Evolutionary conservation across 2,329 filamentous ascomycete genomes (phyloP).

Genomic region (Fusarium nodosum): DNA sequence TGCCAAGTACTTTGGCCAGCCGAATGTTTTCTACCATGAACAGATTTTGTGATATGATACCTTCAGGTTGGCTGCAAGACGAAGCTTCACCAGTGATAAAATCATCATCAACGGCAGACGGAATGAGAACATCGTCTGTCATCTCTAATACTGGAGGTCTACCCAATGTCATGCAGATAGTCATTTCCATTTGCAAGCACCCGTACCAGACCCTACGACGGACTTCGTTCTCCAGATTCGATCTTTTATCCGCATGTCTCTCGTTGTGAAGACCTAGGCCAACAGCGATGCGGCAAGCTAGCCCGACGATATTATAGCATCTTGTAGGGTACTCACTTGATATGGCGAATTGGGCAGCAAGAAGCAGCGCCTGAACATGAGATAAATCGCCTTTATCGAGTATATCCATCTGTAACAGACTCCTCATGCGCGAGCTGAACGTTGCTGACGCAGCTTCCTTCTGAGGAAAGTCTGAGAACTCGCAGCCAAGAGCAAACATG

Average conservation of each 20-base stretch:
- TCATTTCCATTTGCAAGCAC: slow-evolving; percentile 11
- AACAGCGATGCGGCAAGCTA: neutral
- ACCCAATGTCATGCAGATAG: slow-evolving; percentile 12
- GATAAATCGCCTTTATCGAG: slow-evolving; percentile 8
- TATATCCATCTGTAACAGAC: neutral
- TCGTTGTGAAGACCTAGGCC: neutral
- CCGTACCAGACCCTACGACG: slow-evolving; percentile 19
- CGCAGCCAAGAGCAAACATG: slow-evolving; percentile 10
- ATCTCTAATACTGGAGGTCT: neutral
- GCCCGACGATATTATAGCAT: neutral
- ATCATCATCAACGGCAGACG: slow-evolving; percentile 4
- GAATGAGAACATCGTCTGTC: neutral
- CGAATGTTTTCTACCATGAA: slow-evolving; percentile 10
- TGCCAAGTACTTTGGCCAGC: slow-evolving; percentile 4
- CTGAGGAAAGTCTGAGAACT: neutral
- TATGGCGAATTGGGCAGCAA: neutral
- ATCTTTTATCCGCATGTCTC: neutral
- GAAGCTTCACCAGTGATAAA: rapidly evolving
- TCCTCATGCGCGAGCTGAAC: slow-evolving; percentile 4
- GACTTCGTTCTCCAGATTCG: slow-evolving; percentile 13
- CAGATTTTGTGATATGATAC: neutral
- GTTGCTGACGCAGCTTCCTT: neutral
- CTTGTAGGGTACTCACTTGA: neutral
- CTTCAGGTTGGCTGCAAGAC: neutral
- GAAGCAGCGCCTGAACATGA: neutral